Evolutionary conservation across 176 grass and related monocot species (phyloP).

Genomic region (Oryza rufipogon): DNA sequence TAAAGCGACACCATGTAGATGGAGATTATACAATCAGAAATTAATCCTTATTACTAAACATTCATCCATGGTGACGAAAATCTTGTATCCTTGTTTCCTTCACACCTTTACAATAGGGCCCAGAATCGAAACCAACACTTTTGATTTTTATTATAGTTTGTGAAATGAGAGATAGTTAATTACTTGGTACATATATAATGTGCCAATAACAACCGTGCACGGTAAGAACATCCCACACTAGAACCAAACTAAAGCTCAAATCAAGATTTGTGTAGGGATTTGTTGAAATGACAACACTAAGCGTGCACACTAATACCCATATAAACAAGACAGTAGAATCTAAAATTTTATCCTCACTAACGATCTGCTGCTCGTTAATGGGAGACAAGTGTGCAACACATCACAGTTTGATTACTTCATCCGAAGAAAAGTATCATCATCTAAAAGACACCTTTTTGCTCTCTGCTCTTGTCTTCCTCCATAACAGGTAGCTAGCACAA

Average conservation of each 20-base stretch:
- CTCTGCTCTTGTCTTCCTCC: neutral
- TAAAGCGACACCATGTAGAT: too few species aligned
- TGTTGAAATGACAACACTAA: neutral
- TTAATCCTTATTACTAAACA: too few species aligned
- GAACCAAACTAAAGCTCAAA: neutral
- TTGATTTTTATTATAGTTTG: neutral
- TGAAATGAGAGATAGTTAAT: neutral
- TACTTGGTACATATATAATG: neutral
- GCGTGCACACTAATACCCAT: conserved; percentile 27
- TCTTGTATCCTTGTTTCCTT: too few species aligned
- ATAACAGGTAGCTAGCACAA: neutral
- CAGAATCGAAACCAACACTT: too few species aligned
- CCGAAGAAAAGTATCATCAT: neutral
- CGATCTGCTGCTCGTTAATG: conserved; percentile 12
- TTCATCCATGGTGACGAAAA: too few species aligned
- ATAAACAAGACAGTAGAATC: neutral
- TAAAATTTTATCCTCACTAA: neutral
- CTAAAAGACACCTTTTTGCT: neutral
- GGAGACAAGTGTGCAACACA: conserved; percentile 11
- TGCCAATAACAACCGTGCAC: neutral
- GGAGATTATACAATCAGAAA: too few species aligned
- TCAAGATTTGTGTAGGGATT: neutral
- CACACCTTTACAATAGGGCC: too few species aligned
- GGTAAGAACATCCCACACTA: neutral
- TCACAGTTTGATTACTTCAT: conserved; percentile 17